Evolutionary conservation across 768 basidiomycete species (phyloP), one percentile per base, ranked within the genome.

Genomic region (Hygrophorus russula): DNA sequence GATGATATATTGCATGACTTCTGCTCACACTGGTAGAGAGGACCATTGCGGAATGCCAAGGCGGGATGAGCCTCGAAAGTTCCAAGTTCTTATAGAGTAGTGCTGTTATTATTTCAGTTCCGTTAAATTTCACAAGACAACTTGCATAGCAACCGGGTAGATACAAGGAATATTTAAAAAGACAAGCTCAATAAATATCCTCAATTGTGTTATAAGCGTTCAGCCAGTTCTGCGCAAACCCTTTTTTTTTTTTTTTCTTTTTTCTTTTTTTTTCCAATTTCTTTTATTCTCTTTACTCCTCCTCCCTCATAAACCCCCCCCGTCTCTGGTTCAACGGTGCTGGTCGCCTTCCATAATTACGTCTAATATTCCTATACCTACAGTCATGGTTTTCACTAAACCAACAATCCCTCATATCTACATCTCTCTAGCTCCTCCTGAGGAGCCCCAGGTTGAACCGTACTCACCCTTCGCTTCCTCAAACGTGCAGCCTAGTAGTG

Each of bases 361-460:
- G 54, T 49, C 48, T 39, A 20, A 39, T 46, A 36, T 46, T 34
- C 34, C 24, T 41, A 41, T 49, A 15, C 18, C 29, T 53, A 54
- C 49, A 45, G 47, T 51, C 60, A 76, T 74, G 73, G 58, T 59
- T 59, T 49, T 46, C 44, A 47, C 59, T 46, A 56, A 61, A 51
- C 58, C 66, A 43, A 63, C 70, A 45, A 61, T 84, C 53, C 83
- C 84, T 50, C 66, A 72, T 49, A 87, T 89, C 51, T 72, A 69
- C 51, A 75, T 89, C 54, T 85, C 80, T 15, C 75, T 69, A 28
- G 75, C 83, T 38, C 75, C 79, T 2, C 73, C 73, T n/a, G 66
- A 73, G 50, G 70, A 73, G 39, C 58, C 62, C 34, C 42, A 54
- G 27, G 51, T 61, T 27, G 78, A 82, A 56, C 76, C 79, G 2